These are phyloP conservation scores for Coemansia furcata DNA, from an alignment of 192 early-diverging fungal species.

Conservation along the genomic window DNA sequence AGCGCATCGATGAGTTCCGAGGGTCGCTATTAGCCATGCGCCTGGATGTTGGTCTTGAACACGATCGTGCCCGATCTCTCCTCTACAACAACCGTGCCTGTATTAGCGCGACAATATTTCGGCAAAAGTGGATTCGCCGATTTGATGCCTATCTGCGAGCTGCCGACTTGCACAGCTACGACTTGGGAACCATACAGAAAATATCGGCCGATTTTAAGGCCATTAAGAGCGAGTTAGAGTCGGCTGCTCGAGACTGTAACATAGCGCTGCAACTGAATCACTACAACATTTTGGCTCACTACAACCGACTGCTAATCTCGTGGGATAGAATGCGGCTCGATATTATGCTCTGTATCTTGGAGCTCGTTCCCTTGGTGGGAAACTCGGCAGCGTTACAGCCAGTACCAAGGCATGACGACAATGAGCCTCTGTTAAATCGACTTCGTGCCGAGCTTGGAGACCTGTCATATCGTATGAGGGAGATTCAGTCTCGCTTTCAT, in stretches of 20 bases:
- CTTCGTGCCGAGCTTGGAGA: conserved; percentile 48
- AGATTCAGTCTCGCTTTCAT: conserved; percentile 10
- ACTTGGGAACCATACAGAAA: neutral
- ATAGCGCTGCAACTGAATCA: conserved; percentile 27
- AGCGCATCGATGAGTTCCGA: neutral
- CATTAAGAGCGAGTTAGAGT: conserved; percentile 11
- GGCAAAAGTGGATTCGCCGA: conserved; percentile 17
- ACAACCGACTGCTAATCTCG: conserved; percentile 24
- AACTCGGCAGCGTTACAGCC: neutral
- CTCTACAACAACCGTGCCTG: conserved; percentile 34
- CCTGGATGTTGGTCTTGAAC: conserved; percentile 15
- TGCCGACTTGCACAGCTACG: neutral
- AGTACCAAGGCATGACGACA: neutral
- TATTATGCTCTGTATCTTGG: conserved; percentile 23
- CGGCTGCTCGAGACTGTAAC: conserved; percentile 17
- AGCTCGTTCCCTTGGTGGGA: conserved; percentile 14
- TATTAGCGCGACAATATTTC: conserved; percentile 20
- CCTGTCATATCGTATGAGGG: conserved; percentile 16
- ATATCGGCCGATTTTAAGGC: neutral
- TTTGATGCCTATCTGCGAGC: conserved; percentile 8
- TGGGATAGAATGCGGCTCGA: conserved; percentile 38
- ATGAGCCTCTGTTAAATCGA: conserved; percentile 9
- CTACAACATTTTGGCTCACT: conserved; percentile 31
- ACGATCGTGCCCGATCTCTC: conserved; percentile 22
- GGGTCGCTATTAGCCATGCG: conserved; percentile 11